Evolutionary conservation across 176 grass and related monocot species (phyloP).

Genomic region (Carex littledalei): DNA sequence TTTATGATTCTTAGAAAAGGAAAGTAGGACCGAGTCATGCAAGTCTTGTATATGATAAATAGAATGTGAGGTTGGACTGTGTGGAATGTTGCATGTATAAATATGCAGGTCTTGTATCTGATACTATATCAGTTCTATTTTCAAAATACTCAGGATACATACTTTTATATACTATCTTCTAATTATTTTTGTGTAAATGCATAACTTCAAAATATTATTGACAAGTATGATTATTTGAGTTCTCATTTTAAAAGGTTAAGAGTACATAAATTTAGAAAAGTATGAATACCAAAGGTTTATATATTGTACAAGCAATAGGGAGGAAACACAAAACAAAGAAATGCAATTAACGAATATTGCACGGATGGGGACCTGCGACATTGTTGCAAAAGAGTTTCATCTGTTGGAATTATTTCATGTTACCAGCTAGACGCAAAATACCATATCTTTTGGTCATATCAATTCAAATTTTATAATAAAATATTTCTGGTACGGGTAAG

Average conservation of each 20-base stretch:
- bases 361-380: constrained; percentile 1
- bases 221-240: not conserved
- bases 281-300: not conserved
- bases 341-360: not conserved
- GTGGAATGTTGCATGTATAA: not conserved
- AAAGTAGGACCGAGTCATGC: no score
- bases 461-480: not conserved
- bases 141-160: not conserved
- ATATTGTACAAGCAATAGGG: not conserved
- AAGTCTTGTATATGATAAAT: not conserved
- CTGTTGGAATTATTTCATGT: not conserved
- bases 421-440: not conserved
- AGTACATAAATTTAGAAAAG: not conserved
- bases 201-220: not conserved
- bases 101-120: not conserved
- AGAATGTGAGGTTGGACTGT: not conserved
- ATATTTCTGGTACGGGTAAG: not conserved
- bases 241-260: not conserved
- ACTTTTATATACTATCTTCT: not conserved
- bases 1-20: not conserved
- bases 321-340: not conserved
- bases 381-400: not conserved
- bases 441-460: not conserved
- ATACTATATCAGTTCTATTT: not conserved
- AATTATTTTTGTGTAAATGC: not conserved